Percentiles rank a stretch among this genome's conserved stretches.
Evolutionary conservation across 345 rosid genomes (phyloP).

Genomic region (Mallotus nudiflorus): DNA sequence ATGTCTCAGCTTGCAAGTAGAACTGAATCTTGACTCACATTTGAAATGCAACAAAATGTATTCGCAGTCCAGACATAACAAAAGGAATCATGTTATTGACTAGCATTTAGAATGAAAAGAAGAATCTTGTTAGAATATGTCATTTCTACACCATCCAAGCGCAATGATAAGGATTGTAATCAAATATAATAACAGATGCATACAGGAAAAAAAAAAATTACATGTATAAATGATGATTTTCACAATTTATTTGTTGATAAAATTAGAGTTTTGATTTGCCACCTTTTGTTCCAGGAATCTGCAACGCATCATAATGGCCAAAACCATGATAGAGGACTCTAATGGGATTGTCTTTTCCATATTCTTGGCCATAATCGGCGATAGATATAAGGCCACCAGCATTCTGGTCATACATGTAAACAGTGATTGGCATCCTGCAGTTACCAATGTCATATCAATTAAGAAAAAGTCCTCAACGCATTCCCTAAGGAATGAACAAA

Average conservation of each 20-base stretch:
- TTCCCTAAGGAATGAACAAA: neutral
- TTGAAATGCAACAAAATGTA: no score
- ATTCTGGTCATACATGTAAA: conserved; percentile 68
- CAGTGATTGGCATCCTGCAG: conserved; percentile 87
- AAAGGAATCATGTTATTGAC: no score
- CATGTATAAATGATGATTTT: neutral
- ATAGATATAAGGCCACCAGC: conserved; percentile 77
- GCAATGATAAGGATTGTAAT: no score
- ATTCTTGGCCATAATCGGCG: conserved; percentile 92
- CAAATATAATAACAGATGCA: no score
- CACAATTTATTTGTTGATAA: no score
- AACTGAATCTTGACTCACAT: no score
- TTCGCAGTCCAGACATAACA: no score
- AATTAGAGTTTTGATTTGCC: conserved; percentile 48
- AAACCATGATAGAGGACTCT: conserved; percentile 80
- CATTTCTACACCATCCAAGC: no score
- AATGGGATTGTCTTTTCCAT: conserved; percentile 75
- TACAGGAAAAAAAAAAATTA: no score
- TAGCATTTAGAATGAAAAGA: no score
- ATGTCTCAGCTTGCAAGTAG: no score
- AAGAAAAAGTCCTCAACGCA: neutral
- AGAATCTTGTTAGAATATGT: no score
- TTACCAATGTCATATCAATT: conserved; percentile 16
- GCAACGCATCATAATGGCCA: conserved; percentile 88
- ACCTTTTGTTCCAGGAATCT: conserved; percentile 41